Evolutionary conservation across 495 filamentous ascomycete species (phyloP).

Genomic region (Hyphodiscus hymeniophilus): DNA sequence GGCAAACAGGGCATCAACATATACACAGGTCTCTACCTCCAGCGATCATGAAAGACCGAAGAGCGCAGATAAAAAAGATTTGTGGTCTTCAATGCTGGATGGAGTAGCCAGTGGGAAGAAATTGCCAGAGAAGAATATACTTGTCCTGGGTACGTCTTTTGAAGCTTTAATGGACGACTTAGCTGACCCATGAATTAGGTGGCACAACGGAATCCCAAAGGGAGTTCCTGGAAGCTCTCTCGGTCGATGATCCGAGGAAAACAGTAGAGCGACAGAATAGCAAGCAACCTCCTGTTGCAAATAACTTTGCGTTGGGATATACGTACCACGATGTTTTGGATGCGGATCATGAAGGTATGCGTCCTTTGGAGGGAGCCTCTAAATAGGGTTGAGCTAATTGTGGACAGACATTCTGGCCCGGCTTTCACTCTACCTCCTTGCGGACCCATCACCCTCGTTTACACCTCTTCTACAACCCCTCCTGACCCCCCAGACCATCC

Average conservation of each 20-base stretch:
- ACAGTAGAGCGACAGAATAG: conserved; percentile 49
- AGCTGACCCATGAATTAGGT: conserved; percentile 44
- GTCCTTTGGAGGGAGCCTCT: not conserved
- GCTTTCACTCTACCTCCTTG: conserved; percentile 83
- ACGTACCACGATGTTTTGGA: conserved; percentile 94
- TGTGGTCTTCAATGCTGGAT: conserved; percentile 93
- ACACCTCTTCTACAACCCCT: conserved; percentile 77
- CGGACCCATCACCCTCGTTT: conserved; percentile 73
- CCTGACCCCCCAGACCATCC: conserved; percentile 75
- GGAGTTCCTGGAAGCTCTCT: conserved; percentile 80
- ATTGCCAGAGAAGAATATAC: conserved; percentile 83
- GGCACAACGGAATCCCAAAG: conserved; percentile 82
- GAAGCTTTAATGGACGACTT: conserved; percentile 8
- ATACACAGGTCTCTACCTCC: conserved; percentile 35
- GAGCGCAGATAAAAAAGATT: conserved; percentile 75
- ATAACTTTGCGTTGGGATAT: conserved; percentile 88
- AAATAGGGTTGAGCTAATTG: conserved; percentile 15
- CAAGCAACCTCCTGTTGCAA: conserved; percentile 71
- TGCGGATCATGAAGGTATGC: conserved; percentile 81
- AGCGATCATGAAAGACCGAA: conserved; percentile 34
- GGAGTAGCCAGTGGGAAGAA: conserved; percentile 83
- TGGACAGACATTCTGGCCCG: conserved; percentile 76
- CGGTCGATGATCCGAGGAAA: conserved; percentile 52
- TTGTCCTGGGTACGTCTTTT: conserved; percentile 64
- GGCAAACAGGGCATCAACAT: conserved; percentile 48